These are phyloP conservation scores for Cenchrus americanus DNA, from an alignment of 176 grass and related monocot genomes.

Conservation along the genomic window DNA sequence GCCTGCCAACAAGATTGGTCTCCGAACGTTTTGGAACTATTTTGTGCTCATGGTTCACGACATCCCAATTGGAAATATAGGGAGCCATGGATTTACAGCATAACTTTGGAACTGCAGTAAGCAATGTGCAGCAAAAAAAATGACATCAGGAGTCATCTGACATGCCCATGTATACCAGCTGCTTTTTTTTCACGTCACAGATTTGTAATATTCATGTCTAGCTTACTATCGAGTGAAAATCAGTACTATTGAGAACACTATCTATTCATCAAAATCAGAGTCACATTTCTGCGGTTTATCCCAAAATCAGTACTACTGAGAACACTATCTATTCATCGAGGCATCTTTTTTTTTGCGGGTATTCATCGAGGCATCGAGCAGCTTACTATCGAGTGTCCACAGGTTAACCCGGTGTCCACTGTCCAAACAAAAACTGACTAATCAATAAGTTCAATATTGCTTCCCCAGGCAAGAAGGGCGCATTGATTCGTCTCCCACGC, in stretches of 20 bases:
- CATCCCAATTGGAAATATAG: not conserved
- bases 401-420: not conserved
- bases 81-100: no score
- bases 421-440: not conserved
- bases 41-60: not conserved
- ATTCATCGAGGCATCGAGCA: not conserved
- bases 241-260: no score
- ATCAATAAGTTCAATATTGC: not conserved
- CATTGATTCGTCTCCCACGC: not conserved
- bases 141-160: not conserved
- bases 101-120: no score
- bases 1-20: not conserved
- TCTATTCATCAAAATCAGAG: no score
- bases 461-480: not conserved
- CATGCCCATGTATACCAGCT: not conserved
- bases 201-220: not conserved
- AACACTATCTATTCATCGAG: not conserved
- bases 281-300: not conserved
- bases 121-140: not conserved
- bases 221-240: no score
- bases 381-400: not conserved
- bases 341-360: no score
- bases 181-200: not conserved
- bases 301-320: not conserved
- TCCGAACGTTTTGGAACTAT: not conserved